A percentile compares a stretch with the other conserved stretches of the same genome.
Evolutionary conservation across 352 stramenopile species (phyloP).

Genomic region (Saprolegnia diclina): DNA sequence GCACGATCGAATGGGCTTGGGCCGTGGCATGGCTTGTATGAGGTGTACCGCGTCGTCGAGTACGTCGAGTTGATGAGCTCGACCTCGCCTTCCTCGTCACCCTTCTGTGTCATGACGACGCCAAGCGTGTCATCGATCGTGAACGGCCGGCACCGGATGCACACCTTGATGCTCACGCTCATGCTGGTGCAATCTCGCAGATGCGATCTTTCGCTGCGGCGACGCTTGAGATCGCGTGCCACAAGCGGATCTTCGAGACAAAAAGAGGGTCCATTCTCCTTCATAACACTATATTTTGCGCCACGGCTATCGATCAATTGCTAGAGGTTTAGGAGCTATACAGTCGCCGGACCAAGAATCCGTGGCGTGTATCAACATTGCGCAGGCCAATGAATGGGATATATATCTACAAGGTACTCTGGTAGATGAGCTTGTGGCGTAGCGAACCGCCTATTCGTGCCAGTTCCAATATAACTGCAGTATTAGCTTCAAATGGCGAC

Average conservation of each 20-base stretch:
- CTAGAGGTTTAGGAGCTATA: too few relatives aligned
- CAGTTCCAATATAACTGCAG: too few relatives aligned
- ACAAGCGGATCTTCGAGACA: not conserved
- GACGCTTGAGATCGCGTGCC: not conserved
- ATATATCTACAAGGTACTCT: too few relatives aligned
- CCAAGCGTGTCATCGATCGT: constrained; percentile 88
- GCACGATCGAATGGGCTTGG: not conserved
- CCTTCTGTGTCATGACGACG: constrained; percentile 86
- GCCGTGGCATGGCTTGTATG: not conserved
- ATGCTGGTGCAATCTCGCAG: constrained; percentile 33
- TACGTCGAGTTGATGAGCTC: constrained; percentile 91
- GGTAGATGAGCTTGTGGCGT: too few relatives aligned
- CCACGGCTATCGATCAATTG: too few relatives aligned
- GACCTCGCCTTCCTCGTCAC: constrained; percentile 90
- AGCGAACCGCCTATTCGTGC: too few relatives aligned
- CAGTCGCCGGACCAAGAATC: too few relatives aligned
- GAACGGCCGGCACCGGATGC: constrained; percentile 79
- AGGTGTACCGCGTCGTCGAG: constrained; percentile 66
- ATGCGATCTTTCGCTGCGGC: not conserved
- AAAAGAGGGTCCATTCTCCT: not conserved
- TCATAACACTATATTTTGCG: not conserved
- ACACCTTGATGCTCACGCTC: constrained; percentile 89
- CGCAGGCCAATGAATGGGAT: too few relatives aligned
- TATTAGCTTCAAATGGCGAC: too few relatives aligned
- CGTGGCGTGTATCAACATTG: too few relatives aligned